These are phyloP conservation scores for Trichophaea hybrida DNA, from an alignment of 2,329 filamentous ascomycete genomes.

Conservation along the genomic window DNA sequence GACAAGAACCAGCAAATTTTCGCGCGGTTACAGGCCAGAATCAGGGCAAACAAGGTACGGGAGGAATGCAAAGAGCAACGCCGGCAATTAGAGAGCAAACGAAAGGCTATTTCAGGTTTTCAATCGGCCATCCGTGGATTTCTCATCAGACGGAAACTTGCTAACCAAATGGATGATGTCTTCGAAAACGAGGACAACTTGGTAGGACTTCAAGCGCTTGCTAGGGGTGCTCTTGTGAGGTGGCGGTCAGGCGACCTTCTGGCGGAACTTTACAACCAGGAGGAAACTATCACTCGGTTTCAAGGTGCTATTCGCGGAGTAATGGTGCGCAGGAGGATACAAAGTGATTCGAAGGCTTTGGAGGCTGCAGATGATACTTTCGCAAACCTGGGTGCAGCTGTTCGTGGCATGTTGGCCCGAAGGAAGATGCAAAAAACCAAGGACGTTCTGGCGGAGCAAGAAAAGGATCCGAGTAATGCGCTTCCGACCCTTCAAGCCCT, in stretches of 20 bases:
- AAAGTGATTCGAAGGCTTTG: conserved; percentile 20
- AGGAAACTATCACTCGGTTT: conserved; percentile 10
- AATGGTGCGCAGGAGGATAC: conserved; percentile 32
- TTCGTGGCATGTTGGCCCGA: conserved; percentile 32
- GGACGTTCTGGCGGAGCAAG: conserved; percentile 47
- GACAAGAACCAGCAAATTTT: conserved; percentile 57
- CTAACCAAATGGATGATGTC: conserved; percentile 21
- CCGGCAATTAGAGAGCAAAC: conserved; percentile 31
- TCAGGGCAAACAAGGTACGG: conserved; percentile 43
- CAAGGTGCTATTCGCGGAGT: conserved; percentile 31
- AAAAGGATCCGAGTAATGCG: conserved; percentile 60
- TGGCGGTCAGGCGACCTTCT: conserved; percentile 28
- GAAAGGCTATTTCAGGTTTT: conserved; percentile 36
- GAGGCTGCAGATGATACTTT: conserved; percentile 7
- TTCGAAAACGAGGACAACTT: conserved; percentile 22
- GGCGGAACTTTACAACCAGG: conserved; percentile 4
- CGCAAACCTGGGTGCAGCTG: background rate
- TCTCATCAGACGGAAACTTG: conserved; percentile 20
- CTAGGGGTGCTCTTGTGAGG: conserved; percentile 34
- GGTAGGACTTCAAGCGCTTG: conserved; percentile 21
- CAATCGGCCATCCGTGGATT: conserved; percentile 40
- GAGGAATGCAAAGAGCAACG: conserved; percentile 34
- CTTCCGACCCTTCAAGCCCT: conserved; percentile 42
- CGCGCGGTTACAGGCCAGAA: conserved; percentile 64
- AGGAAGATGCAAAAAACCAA: conserved; percentile 42